A percentile compares a stretch with the other conserved stretches of the same genome.
phyloP scores from a whole-genome alignment of 2,329 filamentous ascomycete genomes.

The Colletotrichum tamarilloi region DNA sequence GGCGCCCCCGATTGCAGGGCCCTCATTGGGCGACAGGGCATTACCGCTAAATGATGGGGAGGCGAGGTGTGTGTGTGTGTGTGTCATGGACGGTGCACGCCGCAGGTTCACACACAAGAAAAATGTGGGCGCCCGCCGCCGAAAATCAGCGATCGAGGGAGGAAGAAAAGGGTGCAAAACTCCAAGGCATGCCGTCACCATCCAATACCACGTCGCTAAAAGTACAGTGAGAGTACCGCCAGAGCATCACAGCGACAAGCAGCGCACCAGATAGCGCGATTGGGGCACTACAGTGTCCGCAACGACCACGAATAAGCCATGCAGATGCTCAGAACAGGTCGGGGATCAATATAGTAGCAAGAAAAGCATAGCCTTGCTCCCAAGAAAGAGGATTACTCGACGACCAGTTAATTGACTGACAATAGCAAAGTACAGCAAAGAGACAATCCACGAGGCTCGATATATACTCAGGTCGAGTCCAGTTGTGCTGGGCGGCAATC shows the following conservation, averaged over 20 bases:
- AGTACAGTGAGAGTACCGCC: conserved; percentile 30
- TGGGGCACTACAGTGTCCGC: not conserved
- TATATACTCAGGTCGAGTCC: not conserved
- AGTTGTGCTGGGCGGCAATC: conserved; percentile 12
- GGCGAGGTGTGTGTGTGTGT: not conserved
- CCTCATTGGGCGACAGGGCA: conserved; percentile 31
- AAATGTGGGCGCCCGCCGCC: conserved; percentile 29
- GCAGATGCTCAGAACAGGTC: conserved; percentile 1
- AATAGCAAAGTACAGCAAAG: conserved; percentile 26
- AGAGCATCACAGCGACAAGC: conserved; percentile 26
- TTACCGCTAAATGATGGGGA: conserved; percentile 16
- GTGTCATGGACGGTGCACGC: not conserved
- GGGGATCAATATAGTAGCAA: not conserved
- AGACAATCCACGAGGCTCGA: conserved; percentile 9
- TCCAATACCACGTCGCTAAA: conserved; percentile 39
- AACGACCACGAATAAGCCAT: conserved; percentile 18
- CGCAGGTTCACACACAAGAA: not conserved
- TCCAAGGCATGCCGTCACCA: conserved; percentile 38
- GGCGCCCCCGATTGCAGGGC: conserved; percentile 3
- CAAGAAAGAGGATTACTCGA: not conserved
- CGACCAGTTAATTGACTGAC: not conserved
- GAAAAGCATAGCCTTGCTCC: not conserved
- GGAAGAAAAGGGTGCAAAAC: not conserved
- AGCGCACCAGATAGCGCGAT: not conserved
- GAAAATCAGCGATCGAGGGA: not conserved